phyloP scores from a whole-genome alignment of 78 protist species.

The Guillardia theta region DNA sequence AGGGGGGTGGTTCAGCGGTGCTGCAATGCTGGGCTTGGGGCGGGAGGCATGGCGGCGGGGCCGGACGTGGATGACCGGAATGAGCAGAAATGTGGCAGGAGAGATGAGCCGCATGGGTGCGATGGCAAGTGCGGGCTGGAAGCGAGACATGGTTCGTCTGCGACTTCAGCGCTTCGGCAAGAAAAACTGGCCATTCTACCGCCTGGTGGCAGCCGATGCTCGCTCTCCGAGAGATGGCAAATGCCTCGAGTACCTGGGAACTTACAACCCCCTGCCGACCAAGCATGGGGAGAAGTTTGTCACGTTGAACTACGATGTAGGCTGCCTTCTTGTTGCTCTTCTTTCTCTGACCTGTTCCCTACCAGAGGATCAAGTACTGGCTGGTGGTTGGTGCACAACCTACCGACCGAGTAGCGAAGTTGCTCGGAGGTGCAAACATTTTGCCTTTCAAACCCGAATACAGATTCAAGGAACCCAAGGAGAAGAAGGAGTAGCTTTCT shows the following conservation, averaged over 20 bases:
- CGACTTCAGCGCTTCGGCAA: slow-evolving; percentile 15
- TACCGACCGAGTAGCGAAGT: not conserved
- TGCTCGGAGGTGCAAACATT: not conserved
- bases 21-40: too few relatives aligned
- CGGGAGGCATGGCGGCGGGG: too few relatives aligned
- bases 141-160: not conserved
- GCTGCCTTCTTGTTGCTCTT: not conserved
- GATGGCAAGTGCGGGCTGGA: too few relatives aligned
- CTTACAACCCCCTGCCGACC: slow-evolving; percentile 4
- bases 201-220: not conserved
- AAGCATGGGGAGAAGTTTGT: not conserved
- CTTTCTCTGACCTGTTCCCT: not conserved
- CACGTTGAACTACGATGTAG: not conserved
- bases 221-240: not conserved
- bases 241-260: not conserved
- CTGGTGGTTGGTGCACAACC: not conserved
- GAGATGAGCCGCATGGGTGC: too few relatives aligned
- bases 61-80: too few relatives aligned
- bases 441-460: not conserved
- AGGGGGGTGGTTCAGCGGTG: too few relatives aligned
- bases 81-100: too few relatives aligned
- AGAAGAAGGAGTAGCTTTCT: too few relatives aligned
- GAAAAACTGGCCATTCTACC: not conserved
- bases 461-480: not conserved
- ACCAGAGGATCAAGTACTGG: slow-evolving; percentile 24